A percentile compares a stretch with the other conserved stretches of the same genome.
Evolutionary conservation across 208 protist species (phyloP).

Genomic region (Acanthamoeba lugdunensis): DNA sequence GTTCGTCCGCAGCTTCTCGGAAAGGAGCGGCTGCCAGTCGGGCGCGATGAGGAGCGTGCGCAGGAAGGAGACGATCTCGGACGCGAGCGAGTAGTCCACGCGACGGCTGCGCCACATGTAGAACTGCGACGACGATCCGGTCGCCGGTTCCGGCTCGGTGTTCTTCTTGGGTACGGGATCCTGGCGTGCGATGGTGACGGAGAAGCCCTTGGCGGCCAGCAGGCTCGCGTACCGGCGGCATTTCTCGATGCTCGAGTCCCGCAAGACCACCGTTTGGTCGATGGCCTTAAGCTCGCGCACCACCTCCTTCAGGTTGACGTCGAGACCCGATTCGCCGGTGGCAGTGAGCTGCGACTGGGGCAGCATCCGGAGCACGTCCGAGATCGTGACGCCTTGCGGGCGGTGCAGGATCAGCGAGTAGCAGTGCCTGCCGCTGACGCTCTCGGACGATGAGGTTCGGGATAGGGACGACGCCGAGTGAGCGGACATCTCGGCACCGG

Average conservation of each 20-base stretch:
- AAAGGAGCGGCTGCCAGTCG: constrained; percentile 13
- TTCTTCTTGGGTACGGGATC: constrained; percentile 44
- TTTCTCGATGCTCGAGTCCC: constrained; percentile 37
- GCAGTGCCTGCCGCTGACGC: not conserved
- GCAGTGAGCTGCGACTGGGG: constrained; percentile 4
- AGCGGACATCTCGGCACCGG: not conserved
- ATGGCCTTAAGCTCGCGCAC: constrained; percentile 40
- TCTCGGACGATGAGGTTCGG: not conserved
- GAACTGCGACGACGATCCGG: not conserved
- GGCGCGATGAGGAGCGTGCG: constrained; percentile 15
- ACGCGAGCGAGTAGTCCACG: constrained; percentile 49
- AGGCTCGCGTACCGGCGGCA: constrained; percentile 38
- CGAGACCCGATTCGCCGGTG: not conserved
- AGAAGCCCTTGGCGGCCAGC: constrained; percentile 48
- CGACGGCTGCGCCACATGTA: constrained; percentile 52
- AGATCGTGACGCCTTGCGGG: not conserved
- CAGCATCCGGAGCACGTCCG: constrained; percentile 36
- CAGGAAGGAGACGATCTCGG: constrained; percentile 28
- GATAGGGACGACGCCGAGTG: not conserved
- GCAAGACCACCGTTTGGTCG: constrained; percentile 43
- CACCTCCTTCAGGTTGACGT: constrained; percentile 46
- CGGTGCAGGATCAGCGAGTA: constrained; percentile 50
- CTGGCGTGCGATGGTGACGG: constrained; percentile 15
- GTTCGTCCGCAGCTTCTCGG: not conserved
- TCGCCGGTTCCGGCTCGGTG: not conserved